Base-by-base conservation (phyloP, 768 basidiomycete genomes). In the Mrakia blollopis region DNA sequence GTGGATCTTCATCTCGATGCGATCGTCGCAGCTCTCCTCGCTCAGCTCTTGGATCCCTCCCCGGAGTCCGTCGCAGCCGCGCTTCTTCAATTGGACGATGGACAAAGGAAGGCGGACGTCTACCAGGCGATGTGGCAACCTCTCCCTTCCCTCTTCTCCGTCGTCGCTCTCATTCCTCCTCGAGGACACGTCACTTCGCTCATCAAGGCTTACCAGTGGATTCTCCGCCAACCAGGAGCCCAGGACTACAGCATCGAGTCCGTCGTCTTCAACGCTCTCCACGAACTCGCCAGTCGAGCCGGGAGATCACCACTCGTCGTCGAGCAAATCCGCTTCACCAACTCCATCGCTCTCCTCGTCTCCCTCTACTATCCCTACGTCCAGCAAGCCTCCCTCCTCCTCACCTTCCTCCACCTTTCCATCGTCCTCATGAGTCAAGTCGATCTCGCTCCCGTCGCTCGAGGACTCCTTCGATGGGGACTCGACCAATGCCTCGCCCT, bases 381-480 rank as follows among this genome's bases (percentile, higher is more conserved):
- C 81, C 82, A 85, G 25, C 87, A 91, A 69, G 80, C 85, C 0
- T 87, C 87, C 2, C 84, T 95, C 13, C 86, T 95, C 50, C 88
- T 90, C 74, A 85, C 89, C 0, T 84, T 97, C 62, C 86, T 90
- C 63, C 89, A 89, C 60, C 90, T 92, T 13, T 86, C 89, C 8
- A 85, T 88, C 16, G 87, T 88, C 3, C 84, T 95, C 35, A 84
- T 96, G 73, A 83, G 86, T 0, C 89, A 94, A 80, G 83, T 84
- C 16, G 92, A 94, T 80, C 85, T 96, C 25, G 87, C 87, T 7
- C 86, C 86, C 74, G 86, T 88, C 3, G 90, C 90, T 0, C 91
- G 93, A 79, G 92, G 91, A 3, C 87, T 94, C 57, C 85, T 94
- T 16, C 88, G 90, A 68, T 94, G 93, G 92, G 88, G 88, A 4